Evolutionary conservation across 129 eudicot genomes (phyloP).

Genomic region (Pseudognaphalium luteoalbum): DNA sequence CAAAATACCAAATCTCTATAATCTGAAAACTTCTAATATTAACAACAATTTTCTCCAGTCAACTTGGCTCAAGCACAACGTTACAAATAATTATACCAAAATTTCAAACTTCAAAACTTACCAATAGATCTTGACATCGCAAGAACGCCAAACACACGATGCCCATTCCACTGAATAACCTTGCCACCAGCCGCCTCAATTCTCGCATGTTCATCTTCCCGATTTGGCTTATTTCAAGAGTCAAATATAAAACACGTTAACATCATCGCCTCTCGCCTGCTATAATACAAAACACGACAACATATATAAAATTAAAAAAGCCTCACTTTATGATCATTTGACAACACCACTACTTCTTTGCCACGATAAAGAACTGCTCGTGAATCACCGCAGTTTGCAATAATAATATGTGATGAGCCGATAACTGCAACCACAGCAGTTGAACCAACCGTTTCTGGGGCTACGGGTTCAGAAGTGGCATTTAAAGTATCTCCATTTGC

Average conservation of each 20-base stretch:
- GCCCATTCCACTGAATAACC: slow-evolving; percentile 88
- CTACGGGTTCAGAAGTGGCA: slow-evolving; percentile 45
- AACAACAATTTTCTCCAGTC: background rate
- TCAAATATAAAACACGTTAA: background rate
- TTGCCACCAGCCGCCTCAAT: slow-evolving; percentile 87
- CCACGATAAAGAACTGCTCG: slow-evolving; percentile 85
- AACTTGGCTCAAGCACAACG: background rate
- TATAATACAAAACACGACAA: background rate
- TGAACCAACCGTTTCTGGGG: slow-evolving; percentile 74
- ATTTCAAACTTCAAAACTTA: slow-evolving; percentile 26
- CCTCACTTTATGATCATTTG: slow-evolving; percentile 75
- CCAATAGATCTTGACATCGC: slow-evolving; percentile 94
- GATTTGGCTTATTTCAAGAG: slow-evolving; percentile 49
- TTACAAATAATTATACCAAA: background rate
- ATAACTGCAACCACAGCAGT: slow-evolving; percentile 78
- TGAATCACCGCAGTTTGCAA: slow-evolving; percentile 82
- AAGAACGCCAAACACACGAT: slow-evolving; percentile 88
- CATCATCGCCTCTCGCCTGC: too few relatives aligned
- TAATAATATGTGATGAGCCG: slow-evolving; percentile 63
- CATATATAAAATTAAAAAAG: background rate
- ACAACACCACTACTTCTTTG: slow-evolving; percentile 58
- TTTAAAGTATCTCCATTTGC: slow-evolving; percentile 4
- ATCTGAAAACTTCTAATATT: background rate
- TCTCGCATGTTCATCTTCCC: slow-evolving; percentile 85
- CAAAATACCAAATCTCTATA: background rate